These are phyloP conservation scores for Suhomyces panamericanus DNA, from an alignment of 1,139 yeast species.

Conservation along the genomic window DNA sequence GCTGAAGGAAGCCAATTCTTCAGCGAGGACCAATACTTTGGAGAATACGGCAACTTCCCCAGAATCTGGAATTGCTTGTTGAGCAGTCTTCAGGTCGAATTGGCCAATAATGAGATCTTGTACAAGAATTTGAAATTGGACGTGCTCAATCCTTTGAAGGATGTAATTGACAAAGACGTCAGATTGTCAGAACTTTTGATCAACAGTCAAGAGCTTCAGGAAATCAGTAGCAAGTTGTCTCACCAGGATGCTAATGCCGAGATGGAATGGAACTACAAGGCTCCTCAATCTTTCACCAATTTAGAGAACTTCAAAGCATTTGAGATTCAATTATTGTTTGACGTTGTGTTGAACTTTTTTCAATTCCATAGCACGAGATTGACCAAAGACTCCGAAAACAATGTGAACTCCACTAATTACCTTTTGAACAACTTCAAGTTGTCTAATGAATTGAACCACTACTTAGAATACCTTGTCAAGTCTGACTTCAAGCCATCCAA, in stretches of 20 bases:
- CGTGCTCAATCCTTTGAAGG: slow-evolving; percentile 54
- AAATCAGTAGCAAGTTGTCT: slow-evolving; percentile 29
- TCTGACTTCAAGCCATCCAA: slow-evolving; percentile 25
- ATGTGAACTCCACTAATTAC: slow-evolving; percentile 68
- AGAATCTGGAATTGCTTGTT: slow-evolving; percentile 61
- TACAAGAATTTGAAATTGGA: slow-evolving; percentile 56
- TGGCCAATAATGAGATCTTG: slow-evolving; percentile 51
- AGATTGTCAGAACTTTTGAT: slow-evolving; percentile 45
- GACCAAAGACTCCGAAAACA: slow-evolving; percentile 46
- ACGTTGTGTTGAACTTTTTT: slow-evolving; percentile 66
- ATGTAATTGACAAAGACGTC: slow-evolving; percentile 53
- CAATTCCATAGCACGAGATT: slow-evolving; percentile 57
- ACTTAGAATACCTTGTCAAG: slow-evolving; percentile 36
- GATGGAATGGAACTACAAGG: slow-evolving; percentile 69
- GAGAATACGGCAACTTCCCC: slow-evolving; percentile 56
- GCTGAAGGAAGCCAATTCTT: slow-evolving; percentile 16
- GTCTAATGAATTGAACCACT: slow-evolving; percentile 40
- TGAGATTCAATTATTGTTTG: slow-evolving; percentile 68
- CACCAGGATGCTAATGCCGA: slow-evolving; percentile 31
- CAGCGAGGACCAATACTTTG: slow-evolving; percentile 14
- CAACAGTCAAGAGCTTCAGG: slow-evolving; percentile 44
- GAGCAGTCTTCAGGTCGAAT: slow-evolving; percentile 52
- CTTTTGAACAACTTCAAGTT: slow-evolving; percentile 50
- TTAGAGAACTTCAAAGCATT: slow-evolving; percentile 73
- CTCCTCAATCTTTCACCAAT: slow-evolving; percentile 74